Base-by-base conservation (phyloP, 164 flowering plant genomes). In the Kalanchoe fedtschenkoi region DNA sequence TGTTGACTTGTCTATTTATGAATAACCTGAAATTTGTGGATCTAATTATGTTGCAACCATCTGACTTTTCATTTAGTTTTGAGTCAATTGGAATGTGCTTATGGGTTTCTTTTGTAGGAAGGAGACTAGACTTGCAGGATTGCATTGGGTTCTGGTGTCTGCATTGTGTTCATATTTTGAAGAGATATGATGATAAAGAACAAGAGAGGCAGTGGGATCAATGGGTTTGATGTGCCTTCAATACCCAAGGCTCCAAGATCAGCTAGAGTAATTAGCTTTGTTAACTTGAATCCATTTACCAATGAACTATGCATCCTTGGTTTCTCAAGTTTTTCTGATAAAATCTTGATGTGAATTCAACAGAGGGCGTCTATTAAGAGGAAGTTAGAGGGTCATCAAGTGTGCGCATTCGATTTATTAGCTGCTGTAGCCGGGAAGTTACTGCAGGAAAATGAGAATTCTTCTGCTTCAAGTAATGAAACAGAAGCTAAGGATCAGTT, bases 191-290 rank as follows among this genome's bases (percentile, higher is more conserved):
- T 43, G 54, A 43, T 62, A 22, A 41, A 53, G 51, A n/a, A n/a
- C n/a, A n/a, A n/a, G n/a, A n/a, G n/a, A n/a, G 68, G 54, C 68
- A 71, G 65, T 57, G 71, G 71, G 33, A 64, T 66, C 58, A 60
- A 43, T 64, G 71, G 71, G 56, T 64, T 64, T 21, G 65, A 59
- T 65, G 66, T 65, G 17, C 75, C 69, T 17, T 24, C 34, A 11
- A 44, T 65, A 39, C 75, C 75, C 46, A 68, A 66, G 19, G 71
- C 71, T 30, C 58, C 71, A 26, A 64, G 75, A 72, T 72, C 75
- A 51, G 60, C 71, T 33, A 72, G 75, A 60, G 75, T 72, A 57
- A 68, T 17, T 28, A 14, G 6, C 37, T 47, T 38, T 58, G n/a
- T n/a, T n/a, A n/a, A n/a, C n/a, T n/a, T n/a, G n/a, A n/a, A 4